Percentiles rank a stretch among this genome's conserved stretches.
Evolutionary conservation across 805 yeast genomes (phyloP).

Genomic region (Candida manassasensis): DNA sequence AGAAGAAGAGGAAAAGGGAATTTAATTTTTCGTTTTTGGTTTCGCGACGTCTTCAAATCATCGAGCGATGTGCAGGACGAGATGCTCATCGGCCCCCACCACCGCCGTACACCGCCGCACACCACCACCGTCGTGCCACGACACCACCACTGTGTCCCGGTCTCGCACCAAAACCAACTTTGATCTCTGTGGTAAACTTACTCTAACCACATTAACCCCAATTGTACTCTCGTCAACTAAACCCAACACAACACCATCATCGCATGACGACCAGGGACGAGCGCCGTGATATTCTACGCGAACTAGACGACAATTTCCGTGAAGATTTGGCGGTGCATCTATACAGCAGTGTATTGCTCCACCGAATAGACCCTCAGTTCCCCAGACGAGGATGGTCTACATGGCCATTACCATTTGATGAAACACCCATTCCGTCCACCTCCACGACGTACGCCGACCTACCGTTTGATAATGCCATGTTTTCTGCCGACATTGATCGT

Average conservation of each 20-base stretch:
- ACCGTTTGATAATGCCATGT: conserved; percentile 6
- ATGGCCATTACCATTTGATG: conserved; percentile 51
- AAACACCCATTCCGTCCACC: conserved; percentile 35
- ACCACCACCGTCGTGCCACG: no score
- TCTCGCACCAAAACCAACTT: no score
- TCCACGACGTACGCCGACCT: conserved; percentile 18
- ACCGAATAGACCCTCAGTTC: conserved; percentile 30
- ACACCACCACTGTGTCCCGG: no score
- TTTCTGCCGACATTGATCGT: conserved; percentile 9
- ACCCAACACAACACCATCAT: no score
- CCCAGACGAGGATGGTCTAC: conserved; percentile 43
- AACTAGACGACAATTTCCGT: conserved; percentile 46
- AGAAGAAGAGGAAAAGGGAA: background rate
- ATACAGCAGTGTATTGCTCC: conserved; percentile 50
- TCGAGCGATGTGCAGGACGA: no score
- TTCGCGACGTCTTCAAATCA: no score
- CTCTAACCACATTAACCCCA: no score
- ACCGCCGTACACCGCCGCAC: no score
- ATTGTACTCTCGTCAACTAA: no score
- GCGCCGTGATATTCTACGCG: conserved; percentile 18
- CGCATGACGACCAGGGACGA: conserved; percentile 12
- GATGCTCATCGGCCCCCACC: no score
- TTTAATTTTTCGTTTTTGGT: no score
- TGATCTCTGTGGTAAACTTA: no score
- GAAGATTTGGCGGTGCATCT: conserved; percentile 61